phyloP scores from a whole-genome alignment of 352 stramenopile species.

The Phytophthora rubi region DNA sequence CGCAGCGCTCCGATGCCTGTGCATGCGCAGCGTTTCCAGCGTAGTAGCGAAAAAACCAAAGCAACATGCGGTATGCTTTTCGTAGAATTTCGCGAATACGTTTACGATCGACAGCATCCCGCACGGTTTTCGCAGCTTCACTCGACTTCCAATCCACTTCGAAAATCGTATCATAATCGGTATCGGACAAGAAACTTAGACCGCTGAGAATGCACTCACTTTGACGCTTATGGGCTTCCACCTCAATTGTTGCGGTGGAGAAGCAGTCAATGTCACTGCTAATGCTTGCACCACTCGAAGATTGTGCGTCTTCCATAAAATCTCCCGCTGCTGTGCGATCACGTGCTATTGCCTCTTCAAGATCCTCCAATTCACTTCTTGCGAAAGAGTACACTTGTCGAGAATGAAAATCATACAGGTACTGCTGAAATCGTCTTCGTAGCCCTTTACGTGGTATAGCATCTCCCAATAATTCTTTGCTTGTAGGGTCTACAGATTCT shows the following conservation, averaged over 20 bases:
- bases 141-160: conserved; percentile 56
- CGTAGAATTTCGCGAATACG: conserved; percentile 54
- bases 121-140: conserved; percentile 61
- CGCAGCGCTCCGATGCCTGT: conserved; percentile 15
- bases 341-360: conserved; percentile 5
- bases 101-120: conserved; percentile 69
- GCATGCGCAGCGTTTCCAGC: conserved; percentile 35
- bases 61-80: conserved; percentile 59
- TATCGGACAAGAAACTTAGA: conserved; percentile 30
- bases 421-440: conserved; percentile 49
- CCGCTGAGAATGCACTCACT: conserved; percentile 43
- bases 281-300: neutral
- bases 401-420: conserved; percentile 73
- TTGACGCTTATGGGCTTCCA: neutral
- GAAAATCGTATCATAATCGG: conserved; percentile 56
- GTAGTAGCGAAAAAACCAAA: conserved; percentile 73
- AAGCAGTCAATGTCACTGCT: neutral
- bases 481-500: neutral
- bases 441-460: conserved; percentile 16
- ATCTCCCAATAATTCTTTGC: neutral
- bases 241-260: neutral
- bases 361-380: conserved; percentile 19
- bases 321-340: neutral
- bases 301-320: neutral
- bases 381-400: conserved; percentile 63